Base-by-base conservation (phyloP, 2,329 filamentous ascomycete species). In the Passalora sequoiae region DNA sequence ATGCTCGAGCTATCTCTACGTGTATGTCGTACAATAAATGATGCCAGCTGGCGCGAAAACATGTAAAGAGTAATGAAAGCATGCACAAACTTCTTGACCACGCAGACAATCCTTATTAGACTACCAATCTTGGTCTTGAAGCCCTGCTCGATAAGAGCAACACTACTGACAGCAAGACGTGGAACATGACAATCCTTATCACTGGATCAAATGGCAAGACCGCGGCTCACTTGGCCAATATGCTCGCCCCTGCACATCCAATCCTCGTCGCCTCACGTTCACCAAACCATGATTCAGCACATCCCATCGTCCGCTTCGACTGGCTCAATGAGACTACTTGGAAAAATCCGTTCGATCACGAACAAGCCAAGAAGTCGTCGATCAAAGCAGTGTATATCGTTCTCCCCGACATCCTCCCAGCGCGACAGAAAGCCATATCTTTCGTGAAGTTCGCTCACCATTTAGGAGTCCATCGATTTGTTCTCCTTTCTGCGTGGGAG, bases 321-420 rank as follows among this genome's bases (percentile, higher is more conserved):
- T 75, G 70, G 71, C 28, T 60, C 24, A 65, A 75, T 47, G 41
- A 59, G 22, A 41, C 53, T 13, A 75, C 71, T 0, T 75, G 64
- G 58, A 38, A 43, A 0, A 55, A 49, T 8, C 64, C 63, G 1
- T 71, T 69, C 47, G 22, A 20, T 9, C 46, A 54, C 30, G 33
- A 17, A 3, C 10, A 37, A 12, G 25, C 46, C 28, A 47, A 47
- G 7, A 30, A 33, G 10, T 44, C 41, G 6, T 35, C 31, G 2
- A 63, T 74, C 31, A 50, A 45, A 0, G 60, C 69, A 1, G 53
- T 74, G 22, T 74, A 69, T 50, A 56, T 75, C 9, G 57, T 75
- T 13, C 59, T 62, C 0, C 68, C 68, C 8, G 57, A 60, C 4
- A 33, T 63, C 15, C 12, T 60, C 1, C 60, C 71, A 17, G 57